Evolutionary conservation across 257 asterid species (phyloP).

Genomic region (Nicotiana benthamiana): DNA sequence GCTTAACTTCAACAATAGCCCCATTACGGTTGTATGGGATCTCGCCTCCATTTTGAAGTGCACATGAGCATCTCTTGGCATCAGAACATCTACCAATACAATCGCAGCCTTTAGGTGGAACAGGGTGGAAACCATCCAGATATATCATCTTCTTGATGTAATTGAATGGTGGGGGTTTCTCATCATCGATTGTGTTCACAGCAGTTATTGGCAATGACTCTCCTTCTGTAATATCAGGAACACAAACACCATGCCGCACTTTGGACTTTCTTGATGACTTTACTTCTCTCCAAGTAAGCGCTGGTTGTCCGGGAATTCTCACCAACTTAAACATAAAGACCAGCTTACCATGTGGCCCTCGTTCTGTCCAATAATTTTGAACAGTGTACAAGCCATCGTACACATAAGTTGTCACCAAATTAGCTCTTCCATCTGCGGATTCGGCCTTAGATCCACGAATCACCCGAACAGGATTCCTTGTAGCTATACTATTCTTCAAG

Average conservation of each 20-base stretch:
- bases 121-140: conserved; percentile 39
- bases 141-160: conserved; percentile 54
- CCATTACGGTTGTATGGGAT: conserved; percentile 75
- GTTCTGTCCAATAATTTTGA: conserved; percentile 36
- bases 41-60: conserved; percentile 56
- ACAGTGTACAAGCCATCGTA: conserved; percentile 83
- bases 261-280: conserved; percentile 36
- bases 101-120: conserved; percentile 55
- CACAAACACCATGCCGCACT: conserved; percentile 47
- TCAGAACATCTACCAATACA: conserved; percentile 60
- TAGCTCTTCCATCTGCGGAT: conserved; percentile 34
- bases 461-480: conserved; percentile 70
- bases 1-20: conserved; percentile 60
- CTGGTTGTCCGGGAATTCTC: conserved; percentile 74
- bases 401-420: conserved; percentile 42
- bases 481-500: conserved; percentile 41
- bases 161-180: conserved; percentile 50
- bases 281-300: conserved; percentile 68
- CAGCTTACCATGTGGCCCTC: conserved; percentile 49
- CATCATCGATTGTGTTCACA: conserved; percentile 43
- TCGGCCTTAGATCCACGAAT: conserved; percentile 65
- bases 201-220: conserved; percentile 50
- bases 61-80: conserved; percentile 51
- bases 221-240: conserved; percentile 57
- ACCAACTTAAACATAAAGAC: conserved; percentile 67